Conservation (phyloP, 202 grass and related monocot genomes). For the Hordeum pubiflorum region DNA sequence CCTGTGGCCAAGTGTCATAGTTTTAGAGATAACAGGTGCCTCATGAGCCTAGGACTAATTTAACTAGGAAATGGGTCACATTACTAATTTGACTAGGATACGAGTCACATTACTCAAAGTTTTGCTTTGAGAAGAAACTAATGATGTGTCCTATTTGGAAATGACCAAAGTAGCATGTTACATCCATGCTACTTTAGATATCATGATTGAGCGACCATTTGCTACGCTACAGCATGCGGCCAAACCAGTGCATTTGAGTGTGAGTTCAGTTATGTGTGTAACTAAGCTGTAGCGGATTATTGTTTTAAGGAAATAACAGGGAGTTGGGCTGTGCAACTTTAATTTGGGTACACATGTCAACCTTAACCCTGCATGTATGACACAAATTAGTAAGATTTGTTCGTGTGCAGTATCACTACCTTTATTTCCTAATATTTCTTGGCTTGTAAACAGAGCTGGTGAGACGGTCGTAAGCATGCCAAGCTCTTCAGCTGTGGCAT, state of each 20-base stretch:
- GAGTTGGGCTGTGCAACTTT: neutral
- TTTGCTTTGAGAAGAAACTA: neutral
- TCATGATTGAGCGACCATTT: neutral
- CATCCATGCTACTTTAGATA: neutral
- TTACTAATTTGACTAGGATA: neutral
- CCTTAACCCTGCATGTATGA: neutral
- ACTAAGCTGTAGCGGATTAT: neutral
- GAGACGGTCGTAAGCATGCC: neutral
- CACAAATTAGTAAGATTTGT: neutral
- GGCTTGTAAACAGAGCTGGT: constrained; percentile 17
- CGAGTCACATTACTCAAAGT: too few relatives aligned
- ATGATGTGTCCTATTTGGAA: neutral
- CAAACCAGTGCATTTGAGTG: neutral
- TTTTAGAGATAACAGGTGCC: neutral
- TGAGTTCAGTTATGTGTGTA: neutral
- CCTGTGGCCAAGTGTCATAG: neutral
- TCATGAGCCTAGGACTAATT: neutral
- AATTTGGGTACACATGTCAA: neutral
- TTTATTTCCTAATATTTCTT: constrained; percentile 12
- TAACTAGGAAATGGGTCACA: neutral
- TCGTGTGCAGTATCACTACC: neutral
- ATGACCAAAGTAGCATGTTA: neutral
- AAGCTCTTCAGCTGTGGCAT: constrained; percentile 23
- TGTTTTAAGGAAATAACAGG: neutral
- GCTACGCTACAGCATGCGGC: neutral